phyloP scores from a whole-genome alignment of 345 rosid genomes.

The Trapa incisa region DNA sequence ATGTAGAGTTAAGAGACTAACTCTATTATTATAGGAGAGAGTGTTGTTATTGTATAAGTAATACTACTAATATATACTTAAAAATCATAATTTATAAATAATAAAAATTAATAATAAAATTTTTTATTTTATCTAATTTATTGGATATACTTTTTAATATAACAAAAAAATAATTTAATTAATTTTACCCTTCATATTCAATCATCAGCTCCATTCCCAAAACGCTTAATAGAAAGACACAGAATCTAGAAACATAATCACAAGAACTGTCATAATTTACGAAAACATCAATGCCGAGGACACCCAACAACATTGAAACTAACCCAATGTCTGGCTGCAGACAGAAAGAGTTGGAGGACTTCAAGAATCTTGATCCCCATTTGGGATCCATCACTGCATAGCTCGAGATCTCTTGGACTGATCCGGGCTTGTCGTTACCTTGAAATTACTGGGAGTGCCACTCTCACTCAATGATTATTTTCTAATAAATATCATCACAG shows the following conservation, averaged over 20 bases:
- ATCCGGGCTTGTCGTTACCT: slow-evolving; percentile 22
- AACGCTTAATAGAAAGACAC: neutral
- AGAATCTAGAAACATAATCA: neutral
- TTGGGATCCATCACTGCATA: neutral
- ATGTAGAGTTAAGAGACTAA: no score
- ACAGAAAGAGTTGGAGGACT: neutral
- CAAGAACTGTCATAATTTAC: neutral
- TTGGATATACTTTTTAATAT: neutral
- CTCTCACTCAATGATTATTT: neutral
- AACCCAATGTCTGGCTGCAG: neutral
- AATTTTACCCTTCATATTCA: neutral
- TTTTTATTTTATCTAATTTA: no score
- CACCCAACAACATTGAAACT: neutral
- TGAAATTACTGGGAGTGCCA: slow-evolving; percentile 23
- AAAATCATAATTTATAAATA: no score
- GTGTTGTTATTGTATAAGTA: no score
- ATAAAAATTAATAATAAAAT: no score
- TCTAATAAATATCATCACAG: slow-evolving; percentile 5
- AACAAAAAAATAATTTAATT: neutral
- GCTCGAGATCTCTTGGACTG: slow-evolving; percentile 14
- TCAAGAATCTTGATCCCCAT: neutral
- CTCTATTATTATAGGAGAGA: no score
- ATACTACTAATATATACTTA: no score
- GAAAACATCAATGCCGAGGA: neutral
- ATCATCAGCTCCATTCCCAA: neutral